Conservation (phyloP, 1,284 basidiomycete species). For the Malassezia sympodialis region DNA sequence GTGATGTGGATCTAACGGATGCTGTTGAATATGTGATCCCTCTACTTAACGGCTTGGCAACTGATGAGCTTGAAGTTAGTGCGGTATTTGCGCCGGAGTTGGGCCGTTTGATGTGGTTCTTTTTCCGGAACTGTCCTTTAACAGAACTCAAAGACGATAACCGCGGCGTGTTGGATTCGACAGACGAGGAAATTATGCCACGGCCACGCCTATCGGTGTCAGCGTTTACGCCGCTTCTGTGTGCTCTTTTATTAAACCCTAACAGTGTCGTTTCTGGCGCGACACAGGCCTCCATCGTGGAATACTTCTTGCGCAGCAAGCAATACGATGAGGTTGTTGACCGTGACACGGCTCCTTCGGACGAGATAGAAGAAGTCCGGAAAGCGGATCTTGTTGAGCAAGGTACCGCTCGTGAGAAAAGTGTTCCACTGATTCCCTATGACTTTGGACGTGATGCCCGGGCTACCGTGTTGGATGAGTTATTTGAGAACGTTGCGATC, state of each 20-base stretch:
- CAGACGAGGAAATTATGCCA: conserved; percentile 28
- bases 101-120: conserved; percentile 83
- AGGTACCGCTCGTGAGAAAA: conserved; percentile 38
- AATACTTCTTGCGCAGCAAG: conserved; percentile 57
- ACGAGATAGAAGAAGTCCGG: conserved; percentile 9
- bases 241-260: conserved; percentile 71
- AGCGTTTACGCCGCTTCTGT: conserved; percentile 82
- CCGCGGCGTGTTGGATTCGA: conserved; percentile 22
- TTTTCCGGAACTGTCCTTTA: conserved; percentile 60
- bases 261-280: conserved; percentile 65
- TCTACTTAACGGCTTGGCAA: conserved; percentile 71
- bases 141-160: conserved; percentile 20
- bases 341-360: conserved; percentile 18
- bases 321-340: conserved; percentile 31
- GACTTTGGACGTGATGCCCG: conserved; percentile 29
- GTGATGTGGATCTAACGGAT: conserved; percentile 61
- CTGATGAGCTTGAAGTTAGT: conserved; percentile 84
- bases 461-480: conserved; percentile 30
- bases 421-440: conserved; percentile 35
- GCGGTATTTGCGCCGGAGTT: conserved; percentile 77
- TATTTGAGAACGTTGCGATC: conserved; percentile 43
- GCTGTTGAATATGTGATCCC: conserved; percentile 90
- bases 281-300: conserved; percentile 66
- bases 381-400: conserved; percentile 21
- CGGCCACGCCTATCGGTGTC: conserved; percentile 62